Conservation (phyloP, 495 filamentous ascomycete genomes). For the Cenococcum geophilum region DNA sequence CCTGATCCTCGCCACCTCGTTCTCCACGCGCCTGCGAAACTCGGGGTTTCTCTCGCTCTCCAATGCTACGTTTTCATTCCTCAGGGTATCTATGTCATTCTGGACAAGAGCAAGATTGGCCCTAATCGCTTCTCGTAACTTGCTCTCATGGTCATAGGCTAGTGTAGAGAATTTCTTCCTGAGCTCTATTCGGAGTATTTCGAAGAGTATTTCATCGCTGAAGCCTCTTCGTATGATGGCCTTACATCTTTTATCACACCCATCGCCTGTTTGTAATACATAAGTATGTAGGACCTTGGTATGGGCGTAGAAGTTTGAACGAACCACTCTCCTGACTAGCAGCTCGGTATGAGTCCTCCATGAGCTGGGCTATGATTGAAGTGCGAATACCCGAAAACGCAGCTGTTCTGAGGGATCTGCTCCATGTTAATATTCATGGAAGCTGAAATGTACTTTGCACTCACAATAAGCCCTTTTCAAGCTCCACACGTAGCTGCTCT, state of each 20-base stretch:
- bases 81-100: slow-evolving; percentile 34
- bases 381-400: slow-evolving; percentile 36
- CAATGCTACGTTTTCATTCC: slow-evolving; percentile 34
- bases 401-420: slow-evolving; percentile 27
- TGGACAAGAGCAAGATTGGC: slow-evolving; percentile 27
- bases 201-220: slow-evolving; percentile 25
- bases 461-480: slow-evolving; percentile 4
- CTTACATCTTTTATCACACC: slow-evolving; percentile 34
- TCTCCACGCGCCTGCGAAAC: slow-evolving; percentile 32
- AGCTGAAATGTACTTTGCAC: not conserved
- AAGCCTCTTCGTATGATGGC: slow-evolving; percentile 32
- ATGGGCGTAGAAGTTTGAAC: not conserved
- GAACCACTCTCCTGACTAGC: slow-evolving; percentile 9
- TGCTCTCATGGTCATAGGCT: slow-evolving; percentile 25
- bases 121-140: slow-evolving; percentile 18
- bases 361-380: slow-evolving; percentile 36
- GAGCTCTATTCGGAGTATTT: slow-evolving; percentile 22
- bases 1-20: slow-evolving; percentile 14
- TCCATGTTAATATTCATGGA: not conserved
- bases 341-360: slow-evolving; percentile 28
- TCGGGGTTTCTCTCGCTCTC: slow-evolving; percentile 38
- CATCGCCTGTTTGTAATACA: slow-evolving; percentile 25
- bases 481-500: slow-evolving; percentile 5
- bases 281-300: too few species aligned
- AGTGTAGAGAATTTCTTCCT: slow-evolving; percentile 25